A percentile compares a stretch with the other conserved stretches of the same genome.
Evolutionary conservation across 495 filamentous ascomycete species (phyloP).

Genomic region (Darksidea phi): DNA sequence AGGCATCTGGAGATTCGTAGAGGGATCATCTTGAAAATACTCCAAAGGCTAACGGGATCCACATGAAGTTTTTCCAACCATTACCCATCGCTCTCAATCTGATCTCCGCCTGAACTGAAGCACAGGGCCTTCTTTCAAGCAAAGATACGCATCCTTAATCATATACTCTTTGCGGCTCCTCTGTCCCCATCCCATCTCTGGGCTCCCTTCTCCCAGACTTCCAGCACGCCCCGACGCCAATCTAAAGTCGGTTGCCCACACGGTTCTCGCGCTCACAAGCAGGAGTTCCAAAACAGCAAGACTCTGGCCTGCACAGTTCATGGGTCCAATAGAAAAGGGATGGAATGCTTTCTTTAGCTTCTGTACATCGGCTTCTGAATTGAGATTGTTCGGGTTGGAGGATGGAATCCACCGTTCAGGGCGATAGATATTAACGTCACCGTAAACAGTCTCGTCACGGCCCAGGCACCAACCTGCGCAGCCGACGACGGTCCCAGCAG

Average conservation of each 20-base stretch:
- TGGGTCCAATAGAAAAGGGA: slow-evolving; percentile 28
- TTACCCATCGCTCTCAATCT: too few species aligned
- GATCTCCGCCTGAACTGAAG: slow-evolving; percentile 2
- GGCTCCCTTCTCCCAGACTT: slow-evolving; percentile 33
- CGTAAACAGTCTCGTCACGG: slow-evolving; percentile 23
- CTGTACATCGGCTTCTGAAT: not conserved
- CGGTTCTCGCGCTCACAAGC: slow-evolving; percentile 14
- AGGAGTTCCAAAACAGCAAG: slow-evolving; percentile 25
- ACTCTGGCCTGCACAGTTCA: slow-evolving; percentile 26
- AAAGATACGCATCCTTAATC: slow-evolving; percentile 5
- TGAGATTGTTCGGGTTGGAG: not conserved
- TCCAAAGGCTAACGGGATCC: too few species aligned
- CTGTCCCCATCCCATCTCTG: slow-evolving; percentile 10
- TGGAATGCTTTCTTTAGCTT: slow-evolving; percentile 16
- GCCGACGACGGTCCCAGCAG: slow-evolving; percentile 46
- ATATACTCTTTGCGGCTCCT: not conserved
- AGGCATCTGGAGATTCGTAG: too few species aligned
- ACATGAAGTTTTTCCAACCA: too few species aligned
- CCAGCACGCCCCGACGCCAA: not conserved
- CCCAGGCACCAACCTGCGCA: slow-evolving; percentile 14
- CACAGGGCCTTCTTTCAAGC: slow-evolving; percentile 2
- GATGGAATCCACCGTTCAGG: slow-evolving; percentile 32
- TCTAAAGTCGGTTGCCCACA: slow-evolving; percentile 23
- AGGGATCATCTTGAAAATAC: too few species aligned
- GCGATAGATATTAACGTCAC: slow-evolving; percentile 7